Conservation (phyloP, 2,329 filamentous ascomycete species). For the Huntiella savannae region DNA sequence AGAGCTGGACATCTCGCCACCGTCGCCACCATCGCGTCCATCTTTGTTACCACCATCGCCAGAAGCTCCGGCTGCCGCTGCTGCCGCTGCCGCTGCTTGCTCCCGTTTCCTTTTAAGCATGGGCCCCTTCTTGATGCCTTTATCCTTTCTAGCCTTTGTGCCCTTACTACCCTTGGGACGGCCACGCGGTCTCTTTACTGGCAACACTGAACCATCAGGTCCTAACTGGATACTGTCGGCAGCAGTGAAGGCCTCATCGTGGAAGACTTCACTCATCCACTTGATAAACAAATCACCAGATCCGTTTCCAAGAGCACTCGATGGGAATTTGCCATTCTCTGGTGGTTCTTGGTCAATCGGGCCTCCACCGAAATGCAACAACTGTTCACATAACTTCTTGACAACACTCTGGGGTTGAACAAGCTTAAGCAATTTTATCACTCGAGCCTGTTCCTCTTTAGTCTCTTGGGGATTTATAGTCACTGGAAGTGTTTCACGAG, state of each 20-base stretch:
- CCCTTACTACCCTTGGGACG: slow-evolving; percentile 31
- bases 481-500: too few species aligned
- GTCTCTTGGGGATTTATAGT: slow-evolving; percentile 20
- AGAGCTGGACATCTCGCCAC: not conserved
- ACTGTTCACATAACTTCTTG: slow-evolving; percentile 41
- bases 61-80: not conserved
- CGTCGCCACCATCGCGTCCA: not conserved
- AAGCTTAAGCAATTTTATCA: slow-evolving; percentile 36
- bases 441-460: slow-evolving; percentile 39
- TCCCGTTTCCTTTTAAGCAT: slow-evolving; percentile 8
- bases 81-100: not conserved
- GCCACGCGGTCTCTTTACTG: slow-evolving; percentile 23
- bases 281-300: slow-evolving; percentile 38
- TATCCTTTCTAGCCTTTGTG: slow-evolving; percentile 24
- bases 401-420: slow-evolving; percentile 37
- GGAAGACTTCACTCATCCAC: slow-evolving; percentile 46
- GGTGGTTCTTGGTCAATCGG: slow-evolving; percentile 35
- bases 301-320: slow-evolving; percentile 36
- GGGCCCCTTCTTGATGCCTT: slow-evolving; percentile 6
- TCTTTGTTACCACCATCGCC: not conserved
- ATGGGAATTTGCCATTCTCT: slow-evolving; percentile 31
- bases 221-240: slow-evolving; percentile 2
- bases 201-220: not conserved
- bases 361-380: slow-evolving; percentile 44
- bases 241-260: slow-evolving; percentile 11